Evolutionary conservation across 257 asterid species (phyloP).

Genomic region (Nicotiana obtusifolia): DNA sequence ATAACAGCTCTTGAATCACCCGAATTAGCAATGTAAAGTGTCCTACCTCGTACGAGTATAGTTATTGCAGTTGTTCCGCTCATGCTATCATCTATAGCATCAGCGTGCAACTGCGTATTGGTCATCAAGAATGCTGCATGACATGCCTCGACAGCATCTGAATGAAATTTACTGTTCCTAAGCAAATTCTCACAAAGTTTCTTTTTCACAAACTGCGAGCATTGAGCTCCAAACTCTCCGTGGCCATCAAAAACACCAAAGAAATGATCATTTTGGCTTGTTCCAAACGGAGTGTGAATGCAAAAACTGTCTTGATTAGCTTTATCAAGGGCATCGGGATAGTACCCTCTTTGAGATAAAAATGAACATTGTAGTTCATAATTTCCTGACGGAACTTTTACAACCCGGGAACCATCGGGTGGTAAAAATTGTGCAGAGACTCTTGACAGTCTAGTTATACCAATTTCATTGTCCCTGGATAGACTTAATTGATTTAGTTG

Average conservation of each 20-base stretch:
- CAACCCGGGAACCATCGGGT: conserved; percentile 69
- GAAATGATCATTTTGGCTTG: conserved; percentile 67
- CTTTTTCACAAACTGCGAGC: conserved; percentile 80
- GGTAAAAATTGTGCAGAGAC: conserved; percentile 83
- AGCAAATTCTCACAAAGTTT: conserved; percentile 88
- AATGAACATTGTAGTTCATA: conserved; percentile 76
- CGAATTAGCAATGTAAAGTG: conserved; percentile 69
- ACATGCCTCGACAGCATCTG: conserved; percentile 79
- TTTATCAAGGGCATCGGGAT: conserved; percentile 96
- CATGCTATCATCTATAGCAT: conserved; percentile 88
- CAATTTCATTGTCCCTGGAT: conserved; percentile 57
- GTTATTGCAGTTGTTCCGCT: conserved; percentile 96
- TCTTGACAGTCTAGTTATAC: conserved; percentile 72
- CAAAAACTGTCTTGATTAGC: conserved; percentile 96
- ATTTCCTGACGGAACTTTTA: conserved; percentile 60
- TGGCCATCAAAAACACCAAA: conserved; percentile 98
- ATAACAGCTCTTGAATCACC: conserved; percentile 96
- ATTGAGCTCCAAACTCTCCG: conserved; percentile 88
- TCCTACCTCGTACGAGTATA: conserved; percentile 67
- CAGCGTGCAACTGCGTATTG: conserved; percentile 71
- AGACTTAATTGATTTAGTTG: conserved; percentile 43
- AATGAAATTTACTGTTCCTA: conserved; percentile 50
- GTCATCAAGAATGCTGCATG: conserved; percentile 73
- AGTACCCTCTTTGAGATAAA: conserved; percentile 91
- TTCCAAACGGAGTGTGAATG: conserved; percentile 88